Percentiles rank a stretch among this genome's conserved stretches.
phyloP scores from a whole-genome alignment of 2,329 filamentous ascomycete species.

The Sarocladium oryzae region DNA sequence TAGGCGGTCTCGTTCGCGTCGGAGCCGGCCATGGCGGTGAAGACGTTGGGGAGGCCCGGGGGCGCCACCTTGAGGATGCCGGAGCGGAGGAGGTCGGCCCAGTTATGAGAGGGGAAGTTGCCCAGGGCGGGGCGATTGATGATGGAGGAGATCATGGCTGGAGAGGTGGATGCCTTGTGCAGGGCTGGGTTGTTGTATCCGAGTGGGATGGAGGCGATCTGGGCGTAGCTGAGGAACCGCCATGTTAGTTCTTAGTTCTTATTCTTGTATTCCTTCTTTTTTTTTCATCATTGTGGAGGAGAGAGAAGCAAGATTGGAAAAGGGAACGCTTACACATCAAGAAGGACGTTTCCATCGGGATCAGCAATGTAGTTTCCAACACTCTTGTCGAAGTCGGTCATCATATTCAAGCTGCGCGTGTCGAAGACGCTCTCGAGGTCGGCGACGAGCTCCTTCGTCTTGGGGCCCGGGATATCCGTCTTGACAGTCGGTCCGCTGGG shows the following conservation, averaged over 20 bases:
- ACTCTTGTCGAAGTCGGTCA: slow-evolving; percentile 68
- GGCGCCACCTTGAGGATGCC: slow-evolving; percentile 79
- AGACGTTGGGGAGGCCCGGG: slow-evolving; percentile 79
- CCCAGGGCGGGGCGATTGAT: slow-evolving; percentile 87
- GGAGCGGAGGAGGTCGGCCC: slow-evolving; percentile 70
- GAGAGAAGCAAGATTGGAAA: neutral
- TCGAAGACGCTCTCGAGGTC: slow-evolving; percentile 77
- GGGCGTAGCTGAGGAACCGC: slow-evolving; percentile 56
- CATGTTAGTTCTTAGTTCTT: neutral
- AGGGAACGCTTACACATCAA: slow-evolving; percentile 55
- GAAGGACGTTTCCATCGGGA: slow-evolving; percentile 62
- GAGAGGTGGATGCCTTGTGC: slow-evolving; percentile 60
- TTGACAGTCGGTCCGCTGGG: slow-evolving; percentile 46
- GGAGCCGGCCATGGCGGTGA: slow-evolving; percentile 82
- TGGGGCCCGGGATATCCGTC: slow-evolving; percentile 67
- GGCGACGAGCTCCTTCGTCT: slow-evolving; percentile 60
- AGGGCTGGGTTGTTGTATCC: slow-evolving; percentile 87
- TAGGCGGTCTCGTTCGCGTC: slow-evolving; percentile 93
- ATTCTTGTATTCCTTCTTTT: too few relatives aligned
- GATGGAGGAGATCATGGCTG: slow-evolving; percentile 72
- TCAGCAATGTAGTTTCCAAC: slow-evolving; percentile 76
- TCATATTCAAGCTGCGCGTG: slow-evolving; percentile 78
- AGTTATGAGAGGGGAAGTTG: slow-evolving; percentile 84
- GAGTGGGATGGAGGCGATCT: slow-evolving; percentile 87
- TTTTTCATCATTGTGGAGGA: too few relatives aligned